Conservation (phyloP, 1,284 basidiomycete species). For the Bjerkandera adusta region DNA sequence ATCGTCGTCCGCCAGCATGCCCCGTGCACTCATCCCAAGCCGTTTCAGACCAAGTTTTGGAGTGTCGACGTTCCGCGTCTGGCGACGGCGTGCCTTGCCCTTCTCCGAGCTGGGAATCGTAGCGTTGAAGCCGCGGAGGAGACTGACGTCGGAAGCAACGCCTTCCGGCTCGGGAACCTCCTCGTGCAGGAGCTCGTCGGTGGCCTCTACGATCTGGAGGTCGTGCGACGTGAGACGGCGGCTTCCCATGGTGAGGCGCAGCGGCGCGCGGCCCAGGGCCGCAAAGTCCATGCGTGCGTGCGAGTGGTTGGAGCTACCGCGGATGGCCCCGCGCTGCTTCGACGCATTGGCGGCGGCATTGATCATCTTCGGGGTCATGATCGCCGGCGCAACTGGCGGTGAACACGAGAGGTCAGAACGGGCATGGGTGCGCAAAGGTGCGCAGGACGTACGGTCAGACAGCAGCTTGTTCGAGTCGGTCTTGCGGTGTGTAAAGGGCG, state of each 20-base stretch:
- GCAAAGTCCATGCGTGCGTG: conserved; percentile 61
- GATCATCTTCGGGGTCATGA: conserved; percentile 87
- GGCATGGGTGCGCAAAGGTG: background rate
- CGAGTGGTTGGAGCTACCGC: conserved; percentile 34
- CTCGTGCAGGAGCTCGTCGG: conserved; percentile 70
- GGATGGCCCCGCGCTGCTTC: conserved; percentile 43
- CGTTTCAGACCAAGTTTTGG: conserved; percentile 77
- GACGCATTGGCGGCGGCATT: conserved; percentile 62
- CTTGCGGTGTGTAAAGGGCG: conserved; percentile 63
- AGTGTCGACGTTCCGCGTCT: conserved; percentile 79
- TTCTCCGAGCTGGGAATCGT: conserved; percentile 87
- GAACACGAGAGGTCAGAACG: background rate
- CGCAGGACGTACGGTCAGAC: conserved; percentile 61
- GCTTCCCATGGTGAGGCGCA: conserved; percentile 61
- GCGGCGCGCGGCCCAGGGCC: conserved; percentile 68
- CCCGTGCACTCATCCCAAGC: conserved; percentile 74
- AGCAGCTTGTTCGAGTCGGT: conserved; percentile 67
- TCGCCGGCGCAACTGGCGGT: conserved; percentile 76
- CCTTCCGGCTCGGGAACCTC: conserved; percentile 71
- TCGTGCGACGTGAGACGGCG: conserved; percentile 78
- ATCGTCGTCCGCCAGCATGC: conserved; percentile 67
- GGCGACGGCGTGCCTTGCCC: conserved; percentile 70
- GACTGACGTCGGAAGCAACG: conserved; percentile 63
- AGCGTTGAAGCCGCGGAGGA: conserved; percentile 87
- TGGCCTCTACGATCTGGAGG: conserved; percentile 81